Base-by-base conservation (phyloP, 2,329 filamentous ascomycete species). In the Rosellinia necatrix region DNA sequence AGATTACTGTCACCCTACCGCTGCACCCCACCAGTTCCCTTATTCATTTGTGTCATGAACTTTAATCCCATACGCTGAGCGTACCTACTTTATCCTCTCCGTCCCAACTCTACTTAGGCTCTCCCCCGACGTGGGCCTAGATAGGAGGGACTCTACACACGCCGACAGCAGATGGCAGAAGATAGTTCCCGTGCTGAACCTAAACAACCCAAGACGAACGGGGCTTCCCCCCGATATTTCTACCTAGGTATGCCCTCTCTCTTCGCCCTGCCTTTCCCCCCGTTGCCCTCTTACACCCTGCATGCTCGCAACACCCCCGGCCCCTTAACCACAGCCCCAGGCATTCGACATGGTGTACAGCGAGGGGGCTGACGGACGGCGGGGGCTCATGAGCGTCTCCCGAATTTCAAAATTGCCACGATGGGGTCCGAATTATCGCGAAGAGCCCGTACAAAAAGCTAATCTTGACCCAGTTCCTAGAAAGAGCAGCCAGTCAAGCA, bases 241-340 rank as follows among this genome's bases (percentile, higher is more conserved):
- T 59, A 58, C 38, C 47, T 58, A 62, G 61, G 66, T 69, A 68
- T 53, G 65, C 63, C 35, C 49, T 52, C 64, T 63, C 38, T 49
- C 22, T 53, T 38, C 12, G 40, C 19, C 24, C 32, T n/a, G n/a
- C 52, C 40, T 41, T 47, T n/a, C 13, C 22, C 8, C 24, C 35
- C 29, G 46, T 4, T 6, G 13, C 21, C 10, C 35, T 42, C 30
- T 13, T 6, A 2, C 13, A 15, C 29, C 13, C 25, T 49, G 24
- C 8, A n/a, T n/a, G n/a, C n/a, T n/a, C n/a, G n/a, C n/a, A 24
- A 15, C 40, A 29, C 19, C 27, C n/a, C n/a, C 34, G 17, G 4
- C 21, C 8, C 17, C 13, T 19, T 15, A 22, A 38, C 44, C 35
- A 51, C 32, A 34, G 38, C 29, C 15, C 30, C 58, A 19, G 10